Percentiles rank a stretch among this genome's conserved stretches.
Conservation (phyloP, 148 eudicot species). For the Fagopyrum homotropicum region DNA sequence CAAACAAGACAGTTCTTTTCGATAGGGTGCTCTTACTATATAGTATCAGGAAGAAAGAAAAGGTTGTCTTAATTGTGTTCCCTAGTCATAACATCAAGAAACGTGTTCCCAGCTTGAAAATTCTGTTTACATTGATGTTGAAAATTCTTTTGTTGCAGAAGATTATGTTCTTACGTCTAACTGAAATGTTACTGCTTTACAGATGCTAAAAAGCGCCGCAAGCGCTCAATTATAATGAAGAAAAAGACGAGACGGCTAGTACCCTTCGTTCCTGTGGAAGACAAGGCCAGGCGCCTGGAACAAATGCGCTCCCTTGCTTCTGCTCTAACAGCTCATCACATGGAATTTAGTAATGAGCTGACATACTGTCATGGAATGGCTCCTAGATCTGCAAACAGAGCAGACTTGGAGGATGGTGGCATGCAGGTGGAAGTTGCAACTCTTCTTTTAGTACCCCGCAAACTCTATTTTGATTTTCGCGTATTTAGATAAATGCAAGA, state of each 20-base stretch:
- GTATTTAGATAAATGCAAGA: not conserved
- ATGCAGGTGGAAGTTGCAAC: conserved; percentile 58
- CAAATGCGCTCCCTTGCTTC: conserved; percentile 85
- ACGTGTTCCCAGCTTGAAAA: no score
- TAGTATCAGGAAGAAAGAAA: not conserved
- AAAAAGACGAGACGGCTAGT: conserved; percentile 71
- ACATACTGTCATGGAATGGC: conserved; percentile 72
- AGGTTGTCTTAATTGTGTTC: not conserved
- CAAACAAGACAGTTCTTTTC: not conserved
- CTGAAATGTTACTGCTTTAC: conserved; percentile 13
- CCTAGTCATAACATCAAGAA: no score
- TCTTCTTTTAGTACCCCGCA: not conserved
- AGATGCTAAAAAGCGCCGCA: conserved; percentile 73
- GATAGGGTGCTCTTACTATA: not conserved
- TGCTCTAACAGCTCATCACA: conserved; percentile 50
- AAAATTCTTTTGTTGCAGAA: not conserved
- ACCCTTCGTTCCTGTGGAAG: conserved; percentile 60
- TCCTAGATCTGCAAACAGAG: conserved; percentile 76
- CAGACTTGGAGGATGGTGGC: conserved; percentile 70
- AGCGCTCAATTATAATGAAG: conserved; percentile 56
- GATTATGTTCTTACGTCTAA: not conserved
- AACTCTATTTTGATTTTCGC: not conserved
- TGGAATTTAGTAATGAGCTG: conserved; percentile 67
- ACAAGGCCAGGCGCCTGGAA: conserved; percentile 44
- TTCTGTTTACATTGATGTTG: not conserved